Evolutionary conservation across 495 filamentous ascomycete species (phyloP).

Genomic region (Astrothelium macrocarpum): DNA sequence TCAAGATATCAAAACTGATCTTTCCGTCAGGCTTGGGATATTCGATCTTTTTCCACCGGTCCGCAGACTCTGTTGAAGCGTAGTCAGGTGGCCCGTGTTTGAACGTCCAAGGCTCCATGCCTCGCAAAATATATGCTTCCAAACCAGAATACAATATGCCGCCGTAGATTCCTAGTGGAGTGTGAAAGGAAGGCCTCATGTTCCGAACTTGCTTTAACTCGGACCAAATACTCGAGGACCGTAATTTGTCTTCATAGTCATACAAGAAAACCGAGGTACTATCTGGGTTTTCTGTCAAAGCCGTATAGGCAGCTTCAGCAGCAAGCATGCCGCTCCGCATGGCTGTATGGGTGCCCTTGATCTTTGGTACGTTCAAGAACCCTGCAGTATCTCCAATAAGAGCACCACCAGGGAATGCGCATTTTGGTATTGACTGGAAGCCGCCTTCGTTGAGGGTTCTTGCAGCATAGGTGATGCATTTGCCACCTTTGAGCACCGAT

Average conservation of each 20-base stretch:
- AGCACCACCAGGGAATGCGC: constrained; percentile 90
- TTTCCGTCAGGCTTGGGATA: constrained; percentile 95
- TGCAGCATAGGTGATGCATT: constrained; percentile 95
- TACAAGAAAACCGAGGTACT: constrained; percentile 73
- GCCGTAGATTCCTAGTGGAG: constrained; percentile 71
- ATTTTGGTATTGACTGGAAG: constrained; percentile 95
- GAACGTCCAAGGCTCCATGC: constrained; percentile 83
- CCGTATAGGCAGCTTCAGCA: constrained; percentile 75
- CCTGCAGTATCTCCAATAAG: constrained; percentile 94
- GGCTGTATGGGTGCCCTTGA: constrained; percentile 96
- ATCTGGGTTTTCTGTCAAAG: constrained; percentile 47
- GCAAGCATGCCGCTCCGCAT: constrained; percentile 98
- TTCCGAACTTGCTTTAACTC: constrained; percentile 94
- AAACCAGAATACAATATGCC: constrained; percentile 89
- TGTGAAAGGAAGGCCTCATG: constrained; percentile 91
- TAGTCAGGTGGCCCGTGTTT: constrained; percentile 68
- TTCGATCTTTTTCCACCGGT: constrained; percentile 75
- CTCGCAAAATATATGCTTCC: constrained; percentile 80
- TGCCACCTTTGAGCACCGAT: constrained; percentile 77
- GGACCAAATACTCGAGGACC: constrained; percentile 80
- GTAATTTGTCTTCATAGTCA: constrained; percentile 87
- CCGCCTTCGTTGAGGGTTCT: constrained; percentile 91
- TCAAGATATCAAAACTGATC: constrained; percentile 91
- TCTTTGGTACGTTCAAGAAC: constrained; percentile 95
- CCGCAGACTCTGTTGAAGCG: constrained; percentile 70